Evolutionary conservation across 257 asterid genomes (phyloP).

Genomic region (Capsicum chinense): DNA sequence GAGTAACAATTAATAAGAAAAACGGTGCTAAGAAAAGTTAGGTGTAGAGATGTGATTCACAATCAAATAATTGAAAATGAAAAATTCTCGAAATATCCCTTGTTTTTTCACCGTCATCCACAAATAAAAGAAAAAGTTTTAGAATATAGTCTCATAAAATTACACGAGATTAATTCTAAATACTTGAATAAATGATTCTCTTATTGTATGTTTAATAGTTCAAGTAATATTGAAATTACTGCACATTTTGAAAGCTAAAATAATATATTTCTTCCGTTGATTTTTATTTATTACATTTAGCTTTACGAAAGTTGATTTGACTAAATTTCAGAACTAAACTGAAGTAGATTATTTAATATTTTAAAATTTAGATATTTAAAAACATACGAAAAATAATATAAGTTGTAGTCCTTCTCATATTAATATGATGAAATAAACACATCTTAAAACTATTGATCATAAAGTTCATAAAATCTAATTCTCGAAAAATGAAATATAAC

Average conservation of each 20-base stretch:
- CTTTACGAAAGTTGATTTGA: too few relatives aligned
- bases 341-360: too few relatives aligned
- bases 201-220: not conserved
- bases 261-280: not conserved
- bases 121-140: not conserved
- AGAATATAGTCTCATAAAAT: not conserved
- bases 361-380: too few relatives aligned
- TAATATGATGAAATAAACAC: too few relatives aligned
- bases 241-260: not conserved
- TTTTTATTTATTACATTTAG: too few relatives aligned
- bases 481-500: too few relatives aligned
- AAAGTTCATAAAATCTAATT: too few relatives aligned
- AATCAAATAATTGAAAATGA: not conserved
- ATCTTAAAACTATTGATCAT: too few relatives aligned
- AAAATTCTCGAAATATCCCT: not conserved
- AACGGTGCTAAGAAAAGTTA: not conserved
- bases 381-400: too few relatives aligned
- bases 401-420: too few relatives aligned
- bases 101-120: not conserved
- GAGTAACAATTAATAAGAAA: not conserved
- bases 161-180: not conserved
- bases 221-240: not conserved
- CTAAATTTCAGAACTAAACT: too few relatives aligned
- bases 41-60: not conserved
- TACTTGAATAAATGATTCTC: not conserved